Percentiles rank a stretch among this genome's conserved stretches.
Conservation (phyloP, 371 early-diverging fungal species). For the Mortierella sp. region DNA sequence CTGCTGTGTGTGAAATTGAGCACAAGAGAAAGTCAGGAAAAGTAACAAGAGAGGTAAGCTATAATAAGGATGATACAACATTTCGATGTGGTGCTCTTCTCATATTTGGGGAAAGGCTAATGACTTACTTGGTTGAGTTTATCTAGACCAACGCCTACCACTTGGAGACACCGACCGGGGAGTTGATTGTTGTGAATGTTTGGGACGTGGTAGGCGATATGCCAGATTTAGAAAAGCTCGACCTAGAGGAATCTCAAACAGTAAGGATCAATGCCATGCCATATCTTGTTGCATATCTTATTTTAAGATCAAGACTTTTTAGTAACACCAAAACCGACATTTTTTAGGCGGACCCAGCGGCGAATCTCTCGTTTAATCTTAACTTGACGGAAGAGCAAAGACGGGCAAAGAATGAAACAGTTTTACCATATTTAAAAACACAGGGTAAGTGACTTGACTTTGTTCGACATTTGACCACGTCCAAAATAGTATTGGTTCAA, state of each 20-base stretch:
- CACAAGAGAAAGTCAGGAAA: slow-evolving; percentile 62
- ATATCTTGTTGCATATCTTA: not conserved
- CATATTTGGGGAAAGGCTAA: too few relatives aligned
- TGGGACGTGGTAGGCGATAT: slow-evolving; percentile 55
- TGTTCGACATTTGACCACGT: too few relatives aligned
- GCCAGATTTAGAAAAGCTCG: slow-evolving; percentile 48
- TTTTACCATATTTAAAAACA: slow-evolving; percentile 84
- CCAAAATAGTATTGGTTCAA: too few relatives aligned
- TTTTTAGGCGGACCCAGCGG: slow-evolving; percentile 63
- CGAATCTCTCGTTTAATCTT: slow-evolving; percentile 88
- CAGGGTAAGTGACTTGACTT: slow-evolving; percentile 59
- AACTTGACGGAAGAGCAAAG: slow-evolving; percentile 88
- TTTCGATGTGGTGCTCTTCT: not conserved
- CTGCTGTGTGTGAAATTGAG: slow-evolving; percentile 56
- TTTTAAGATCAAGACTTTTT: not conserved
- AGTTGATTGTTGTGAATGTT: slow-evolving; percentile 41
- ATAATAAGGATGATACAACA: too few relatives aligned
- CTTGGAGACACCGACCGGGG: slow-evolving; percentile 35
- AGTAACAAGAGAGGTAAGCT: slow-evolving; percentile 54
- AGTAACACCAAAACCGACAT: not conserved
- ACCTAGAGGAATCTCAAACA: slow-evolving; percentile 46
- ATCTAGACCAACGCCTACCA: slow-evolving; percentile 43
- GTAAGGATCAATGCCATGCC: slow-evolving; percentile 16
- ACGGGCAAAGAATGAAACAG: slow-evolving; percentile 77
- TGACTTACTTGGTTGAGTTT: not conserved